phyloP scores from a whole-genome alignment of 176 grass and related monocot genomes.

The Neostapfia colusana region DNA sequence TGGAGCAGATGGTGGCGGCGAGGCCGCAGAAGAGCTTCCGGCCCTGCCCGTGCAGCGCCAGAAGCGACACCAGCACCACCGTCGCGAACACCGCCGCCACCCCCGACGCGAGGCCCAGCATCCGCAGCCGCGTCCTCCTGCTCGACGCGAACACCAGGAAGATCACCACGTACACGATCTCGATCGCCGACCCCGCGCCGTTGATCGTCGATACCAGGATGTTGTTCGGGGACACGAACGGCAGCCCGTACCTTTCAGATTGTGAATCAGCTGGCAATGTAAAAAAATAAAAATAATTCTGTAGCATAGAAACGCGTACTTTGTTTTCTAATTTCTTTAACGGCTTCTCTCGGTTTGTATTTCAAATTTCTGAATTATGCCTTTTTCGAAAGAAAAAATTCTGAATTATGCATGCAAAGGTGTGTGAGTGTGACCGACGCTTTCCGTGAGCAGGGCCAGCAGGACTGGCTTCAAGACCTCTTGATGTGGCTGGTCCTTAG shows the following conservation, averaged over 20 bases:
- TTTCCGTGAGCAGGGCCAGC: neutral
- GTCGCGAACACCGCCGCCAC: slow-evolving; percentile 51
- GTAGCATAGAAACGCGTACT: no score
- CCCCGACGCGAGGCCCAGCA: slow-evolving; percentile 53
- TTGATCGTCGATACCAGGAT: slow-evolving; percentile 89
- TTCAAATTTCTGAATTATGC: neutral
- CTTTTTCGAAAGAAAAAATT: no score
- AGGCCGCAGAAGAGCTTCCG: slow-evolving; percentile 81
- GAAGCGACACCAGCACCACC: slow-evolving; percentile 61
- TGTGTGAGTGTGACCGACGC: neutral
- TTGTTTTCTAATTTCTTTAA: neutral
- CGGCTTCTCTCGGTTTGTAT: neutral
- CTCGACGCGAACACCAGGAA: slow-evolving; percentile 68
- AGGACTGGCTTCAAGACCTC: no score
- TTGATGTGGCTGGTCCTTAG: neutral
- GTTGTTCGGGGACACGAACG: slow-evolving; percentile 95
- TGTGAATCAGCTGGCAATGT: neutral
- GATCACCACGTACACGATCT: slow-evolving; percentile 69
- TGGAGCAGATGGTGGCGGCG: slow-evolving; percentile 76
- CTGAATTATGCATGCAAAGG: neutral
- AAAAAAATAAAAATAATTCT: no score
- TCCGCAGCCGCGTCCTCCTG: slow-evolving; percentile 47
- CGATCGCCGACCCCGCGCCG: slow-evolving; percentile 65
- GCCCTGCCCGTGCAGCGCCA: slow-evolving; percentile 49
- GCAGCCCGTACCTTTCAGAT: slow-evolving; percentile 76